These are phyloP conservation scores for Globisporangium emineosum DNA, from an alignment of 352 stramenopile species.

Conservation along the genomic window DNA sequence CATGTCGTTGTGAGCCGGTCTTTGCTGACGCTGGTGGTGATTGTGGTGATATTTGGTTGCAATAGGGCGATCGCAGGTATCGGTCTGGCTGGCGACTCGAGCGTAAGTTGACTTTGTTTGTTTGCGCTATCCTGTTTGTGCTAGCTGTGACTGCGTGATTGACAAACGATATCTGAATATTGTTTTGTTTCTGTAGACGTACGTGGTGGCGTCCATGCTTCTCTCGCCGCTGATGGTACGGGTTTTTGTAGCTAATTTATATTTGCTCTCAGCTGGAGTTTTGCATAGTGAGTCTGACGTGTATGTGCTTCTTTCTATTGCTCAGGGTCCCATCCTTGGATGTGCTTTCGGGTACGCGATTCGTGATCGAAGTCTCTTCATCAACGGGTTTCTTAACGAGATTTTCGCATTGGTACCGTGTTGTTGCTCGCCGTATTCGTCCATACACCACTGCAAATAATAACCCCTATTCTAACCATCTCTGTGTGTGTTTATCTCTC, in stretches of 20 bases:
- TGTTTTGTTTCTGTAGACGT: slow-evolving; percentile 42
- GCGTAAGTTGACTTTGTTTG: slow-evolving; percentile 24
- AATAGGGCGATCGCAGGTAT: slow-evolving; percentile 75
- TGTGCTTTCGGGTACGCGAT: slow-evolving; percentile 82
- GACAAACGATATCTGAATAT: background rate
- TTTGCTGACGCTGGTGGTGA: background rate
- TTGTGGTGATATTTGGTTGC: background rate
- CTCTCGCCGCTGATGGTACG: slow-evolving; percentile 83
- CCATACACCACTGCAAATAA: background rate
- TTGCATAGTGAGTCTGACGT: background rate
- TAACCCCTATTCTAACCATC: background rate
- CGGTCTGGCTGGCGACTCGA: slow-evolving; percentile 70
- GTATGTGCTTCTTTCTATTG: background rate
- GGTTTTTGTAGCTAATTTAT: background rate
- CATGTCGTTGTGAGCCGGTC: background rate
- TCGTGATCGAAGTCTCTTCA: slow-evolving; percentile 75
- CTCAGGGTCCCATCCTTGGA: slow-evolving; percentile 73
- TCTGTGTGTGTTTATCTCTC: background rate
- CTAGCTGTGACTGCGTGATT: background rate
- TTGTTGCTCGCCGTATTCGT: background rate
- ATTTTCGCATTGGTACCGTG: slow-evolving; percentile 66
- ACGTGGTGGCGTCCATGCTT: slow-evolving; percentile 87
- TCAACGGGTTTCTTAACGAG: slow-evolving; percentile 82
- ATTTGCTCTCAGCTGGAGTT: background rate
- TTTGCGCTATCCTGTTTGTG: no score